Conservation (phyloP, 2,329 filamentous ascomycete species). For the Endoconidiophora polonica region DNA sequence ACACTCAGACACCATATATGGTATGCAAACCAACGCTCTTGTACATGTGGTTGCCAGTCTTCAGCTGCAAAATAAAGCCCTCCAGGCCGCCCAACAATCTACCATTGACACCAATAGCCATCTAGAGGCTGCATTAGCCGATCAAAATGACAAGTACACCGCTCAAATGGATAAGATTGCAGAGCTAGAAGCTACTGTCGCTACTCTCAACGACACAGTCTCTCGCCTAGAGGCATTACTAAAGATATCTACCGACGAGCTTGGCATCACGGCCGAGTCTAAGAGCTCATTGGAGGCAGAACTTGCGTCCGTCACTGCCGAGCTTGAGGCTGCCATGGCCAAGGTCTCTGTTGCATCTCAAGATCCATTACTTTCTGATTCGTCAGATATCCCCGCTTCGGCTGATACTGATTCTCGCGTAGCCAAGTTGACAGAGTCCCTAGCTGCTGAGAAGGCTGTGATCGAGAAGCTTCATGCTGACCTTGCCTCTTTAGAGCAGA, state of each 20-base stretch:
- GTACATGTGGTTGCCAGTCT: slow-evolving; percentile 8
- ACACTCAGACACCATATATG: slow-evolving; percentile 7
- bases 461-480: slow-evolving; percentile 7
- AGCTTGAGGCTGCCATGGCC: slow-evolving; percentile 1
- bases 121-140: background rate
- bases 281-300: slow-evolving; percentile 4
- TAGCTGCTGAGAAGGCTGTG: slow-evolving; percentile 4
- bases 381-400: background rate
- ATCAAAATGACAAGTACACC: slow-evolving; percentile 1
- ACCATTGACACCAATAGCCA: slow-evolving; percentile 1
- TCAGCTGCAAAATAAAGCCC: slow-evolving; percentile 8
- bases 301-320: slow-evolving; percentile 1
- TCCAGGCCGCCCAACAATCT: background rate
- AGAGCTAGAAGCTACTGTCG: slow-evolving; percentile 3
- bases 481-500: background rate
- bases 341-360: slow-evolving; percentile 1
- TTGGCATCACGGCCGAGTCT: background rate
- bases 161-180: slow-evolving; percentile 8
- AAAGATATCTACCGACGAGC: background rate
- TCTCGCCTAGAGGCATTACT: background rate
- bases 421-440: background rate
- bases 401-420: slow-evolving; percentile 5
- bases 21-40: slow-evolving; percentile 6
- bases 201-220: slow-evolving; percentile 1
- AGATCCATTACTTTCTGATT: background rate